A percentile compares a stretch with the other conserved stretches of the same genome.
phyloP scores from a whole-genome alignment of 306 rosid genomes.

The Inga oerstediana region DNA sequence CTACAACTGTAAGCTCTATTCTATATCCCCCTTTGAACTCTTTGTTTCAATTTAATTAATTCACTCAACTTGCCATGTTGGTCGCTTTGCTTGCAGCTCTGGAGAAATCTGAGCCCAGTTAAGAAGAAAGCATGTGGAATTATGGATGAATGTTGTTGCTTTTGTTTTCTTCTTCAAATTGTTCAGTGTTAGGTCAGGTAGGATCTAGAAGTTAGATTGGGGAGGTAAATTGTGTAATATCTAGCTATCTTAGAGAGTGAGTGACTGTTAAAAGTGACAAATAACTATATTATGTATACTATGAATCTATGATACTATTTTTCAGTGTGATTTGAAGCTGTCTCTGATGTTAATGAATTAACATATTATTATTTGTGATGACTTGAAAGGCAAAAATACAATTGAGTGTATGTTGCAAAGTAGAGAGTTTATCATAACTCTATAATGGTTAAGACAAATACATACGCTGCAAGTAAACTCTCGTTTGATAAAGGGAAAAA shows the following conservation, averaged over 20 bases:
- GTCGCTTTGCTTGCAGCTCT: conserved; percentile 52
- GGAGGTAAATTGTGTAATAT: neutral
- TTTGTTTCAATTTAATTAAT: neutral
- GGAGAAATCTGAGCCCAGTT: conserved; percentile 66
- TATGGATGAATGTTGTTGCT: neutral
- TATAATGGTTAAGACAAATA: neutral
- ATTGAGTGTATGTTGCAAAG: neutral
- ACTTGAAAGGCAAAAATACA: neutral
- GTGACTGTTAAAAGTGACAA: neutral
- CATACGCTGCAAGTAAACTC: too few species aligned
- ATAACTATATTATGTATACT: neutral
- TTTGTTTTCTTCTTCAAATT: neutral
- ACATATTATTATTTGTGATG: neutral
- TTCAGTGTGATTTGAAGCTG: neutral
- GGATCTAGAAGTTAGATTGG: conserved; percentile 3
- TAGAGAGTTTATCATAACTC: neutral
- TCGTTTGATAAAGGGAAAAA: too few species aligned
- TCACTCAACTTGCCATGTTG: conserved; percentile 9
- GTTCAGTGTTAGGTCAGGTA: conserved; percentile 1
- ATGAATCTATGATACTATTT: neutral
- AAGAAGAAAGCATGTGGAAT: conserved; percentile 36
- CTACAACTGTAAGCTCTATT: conserved; percentile 68
- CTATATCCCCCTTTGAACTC: neutral
- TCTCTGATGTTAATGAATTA: conserved; percentile 2
- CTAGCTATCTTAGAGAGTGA: neutral